phyloP scores from a whole-genome alignment of 1,139 yeast genomes.

The Hansenula lynferdii region DNA sequence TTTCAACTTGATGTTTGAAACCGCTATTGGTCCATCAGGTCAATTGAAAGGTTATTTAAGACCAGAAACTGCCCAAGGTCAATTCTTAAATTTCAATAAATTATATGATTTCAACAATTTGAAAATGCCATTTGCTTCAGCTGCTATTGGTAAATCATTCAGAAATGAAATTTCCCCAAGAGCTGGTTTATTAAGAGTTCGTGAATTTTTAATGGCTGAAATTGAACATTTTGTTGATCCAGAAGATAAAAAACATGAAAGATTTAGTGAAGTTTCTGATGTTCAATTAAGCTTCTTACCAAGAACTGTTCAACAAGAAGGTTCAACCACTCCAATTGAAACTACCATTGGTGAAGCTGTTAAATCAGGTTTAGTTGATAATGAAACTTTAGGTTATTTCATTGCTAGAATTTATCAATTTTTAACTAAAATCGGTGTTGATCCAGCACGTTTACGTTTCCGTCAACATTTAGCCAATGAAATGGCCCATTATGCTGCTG shows the following conservation, averaged over 20 bases:
- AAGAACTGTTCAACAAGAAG: constrained; percentile 80
- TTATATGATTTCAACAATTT: constrained; percentile 92
- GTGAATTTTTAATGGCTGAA: constrained; percentile 99
- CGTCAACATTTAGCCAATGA: constrained; percentile 98
- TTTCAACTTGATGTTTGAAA: constrained; percentile 98
- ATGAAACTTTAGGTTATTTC: constrained; percentile 95
- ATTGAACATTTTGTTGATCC: constrained; percentile 99
- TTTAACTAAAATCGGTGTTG: constrained; percentile 86
- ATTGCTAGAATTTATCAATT: constrained; percentile 88
- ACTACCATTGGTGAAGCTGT: constrained; percentile 90
- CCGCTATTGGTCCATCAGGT: constrained; percentile 99
- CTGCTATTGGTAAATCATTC: constrained; percentile 97
- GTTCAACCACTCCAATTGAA: constrained; percentile 63
- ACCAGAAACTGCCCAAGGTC: constrained; percentile 99
- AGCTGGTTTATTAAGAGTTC: constrained; percentile 94
- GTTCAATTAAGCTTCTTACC: constrained; percentile 75
- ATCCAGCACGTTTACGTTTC: constrained; percentile 78
- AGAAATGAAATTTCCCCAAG: constrained; percentile 99
- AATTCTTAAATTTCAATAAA: constrained; percentile 91
- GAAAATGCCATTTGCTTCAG: constrained; percentile 98
- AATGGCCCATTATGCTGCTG: constrained; percentile 99
- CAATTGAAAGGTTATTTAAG: constrained; percentile 91
- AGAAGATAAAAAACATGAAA: constrained; percentile 71
- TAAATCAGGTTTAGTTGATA: constrained; percentile 79
- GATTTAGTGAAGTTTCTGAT: constrained; percentile 73